Evolutionary conservation across 2,329 filamentous ascomycete genomes (phyloP).

Genomic region (Claviceps digitariae): DNA sequence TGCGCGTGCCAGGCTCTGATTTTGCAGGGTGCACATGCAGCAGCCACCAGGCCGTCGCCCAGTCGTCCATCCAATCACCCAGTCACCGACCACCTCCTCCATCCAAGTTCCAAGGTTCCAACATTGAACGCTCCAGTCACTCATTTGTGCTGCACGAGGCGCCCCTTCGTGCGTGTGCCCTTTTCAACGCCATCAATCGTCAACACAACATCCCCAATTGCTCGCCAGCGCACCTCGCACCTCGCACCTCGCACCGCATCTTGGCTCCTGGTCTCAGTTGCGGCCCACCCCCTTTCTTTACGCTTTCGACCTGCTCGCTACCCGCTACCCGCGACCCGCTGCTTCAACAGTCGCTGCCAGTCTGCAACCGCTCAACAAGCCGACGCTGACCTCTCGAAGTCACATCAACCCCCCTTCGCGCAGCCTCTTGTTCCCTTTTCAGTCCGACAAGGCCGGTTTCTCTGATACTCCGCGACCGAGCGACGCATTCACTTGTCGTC

Average conservation of each 20-base stretch:
- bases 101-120: too few species aligned
- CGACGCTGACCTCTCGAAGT: neutral
- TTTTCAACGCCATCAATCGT: neutral
- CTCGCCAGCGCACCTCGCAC: neutral
- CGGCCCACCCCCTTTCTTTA: slow-evolving; percentile 2
- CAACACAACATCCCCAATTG: neutral
- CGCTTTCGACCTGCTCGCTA: neutral
- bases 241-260: too few species aligned
- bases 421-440: neutral
- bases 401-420: neutral
- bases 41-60: too few species aligned
- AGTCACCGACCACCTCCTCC: too few species aligned
- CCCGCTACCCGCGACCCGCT: too few species aligned
- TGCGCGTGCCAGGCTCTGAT: too few species aligned
- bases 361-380: neutral
- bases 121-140: too few species aligned
- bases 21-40: neutral
- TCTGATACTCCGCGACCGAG: slow-evolving; percentile 2
- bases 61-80: too few species aligned
- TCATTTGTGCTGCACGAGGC: too few species aligned
- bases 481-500: slow-evolving; percentile 6
- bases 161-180: too few species aligned
- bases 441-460: neutral
- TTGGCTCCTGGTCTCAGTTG: neutral
- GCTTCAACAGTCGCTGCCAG: too few species aligned